Conservation (phyloP, 2,329 filamentous ascomycete species). For the Penicillium sp. region DNA sequence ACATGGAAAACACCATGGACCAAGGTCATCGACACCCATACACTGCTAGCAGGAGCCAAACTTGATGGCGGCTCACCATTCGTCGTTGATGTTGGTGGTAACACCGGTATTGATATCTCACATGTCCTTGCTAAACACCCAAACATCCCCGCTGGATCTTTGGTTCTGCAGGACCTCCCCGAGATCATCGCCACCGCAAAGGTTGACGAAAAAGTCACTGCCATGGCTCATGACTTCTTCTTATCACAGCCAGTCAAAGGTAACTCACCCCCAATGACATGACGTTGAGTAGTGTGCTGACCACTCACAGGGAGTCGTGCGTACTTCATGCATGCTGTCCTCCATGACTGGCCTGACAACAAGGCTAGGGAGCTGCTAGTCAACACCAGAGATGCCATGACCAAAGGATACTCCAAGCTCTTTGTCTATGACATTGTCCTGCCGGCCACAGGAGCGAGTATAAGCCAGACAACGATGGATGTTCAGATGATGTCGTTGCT, state of each 20-base stretch:
- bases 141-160: slow-evolving; percentile 29
- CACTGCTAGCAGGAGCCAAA: slow-evolving; percentile 20
- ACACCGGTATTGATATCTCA: slow-evolving; percentile 39
- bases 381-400: slow-evolving; percentile 37
- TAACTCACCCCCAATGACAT: slow-evolving; percentile 3
- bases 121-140: slow-evolving; percentile 35
- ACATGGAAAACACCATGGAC: slow-evolving; percentile 39
- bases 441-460: slow-evolving; percentile 34
- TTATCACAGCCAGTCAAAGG: slow-evolving; percentile 29
- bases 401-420: slow-evolving; percentile 40
- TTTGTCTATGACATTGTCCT: slow-evolving; percentile 44
- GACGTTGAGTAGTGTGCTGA: not conserved
- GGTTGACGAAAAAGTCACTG: slow-evolving; percentile 25
- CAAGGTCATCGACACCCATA: slow-evolving; percentile 30
- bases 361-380: slow-evolving; percentile 34
- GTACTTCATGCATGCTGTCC: slow-evolving; percentile 46
- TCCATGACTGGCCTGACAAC: slow-evolving; percentile 48
- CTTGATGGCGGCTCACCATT: slow-evolving; percentile 23
- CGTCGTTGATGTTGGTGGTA: slow-evolving; percentile 45
- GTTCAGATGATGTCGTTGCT: slow-evolving; percentile 48
- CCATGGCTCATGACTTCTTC: slow-evolving; percentile 32
- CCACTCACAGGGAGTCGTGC: slow-evolving; percentile 32
- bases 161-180: slow-evolving; percentile 44
- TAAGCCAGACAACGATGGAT: slow-evolving; percentile 36
- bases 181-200: slow-evolving; percentile 33